phyloP scores from a whole-genome alignment of 202 grass and related monocot genomes.

The Elaeis oleifera region DNA sequence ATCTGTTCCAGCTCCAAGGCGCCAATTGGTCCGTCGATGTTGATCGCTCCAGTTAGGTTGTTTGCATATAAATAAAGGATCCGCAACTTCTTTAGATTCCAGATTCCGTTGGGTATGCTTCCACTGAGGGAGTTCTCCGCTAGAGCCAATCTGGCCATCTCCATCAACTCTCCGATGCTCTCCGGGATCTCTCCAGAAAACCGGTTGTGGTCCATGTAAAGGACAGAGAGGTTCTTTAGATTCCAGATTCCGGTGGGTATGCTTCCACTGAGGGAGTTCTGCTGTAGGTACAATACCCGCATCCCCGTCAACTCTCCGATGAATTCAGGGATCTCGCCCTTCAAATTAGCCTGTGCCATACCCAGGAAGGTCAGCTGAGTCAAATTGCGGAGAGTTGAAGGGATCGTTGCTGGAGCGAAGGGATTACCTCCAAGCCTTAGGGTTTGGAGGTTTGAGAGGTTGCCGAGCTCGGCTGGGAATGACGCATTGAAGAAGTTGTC shows the following conservation, averaged over 20 bases:
- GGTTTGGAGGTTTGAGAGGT: too few relatives aligned
- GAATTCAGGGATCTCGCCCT: slow-evolving; percentile 32
- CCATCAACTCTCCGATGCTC: not conserved
- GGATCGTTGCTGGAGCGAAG: too few relatives aligned
- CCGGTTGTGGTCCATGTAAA: slow-evolving; percentile 26
- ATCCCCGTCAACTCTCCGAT: slow-evolving; percentile 14
- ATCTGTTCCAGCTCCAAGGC: slow-evolving; percentile 15
- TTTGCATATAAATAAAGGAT: not conserved
- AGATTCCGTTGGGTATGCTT: slow-evolving; percentile 37
- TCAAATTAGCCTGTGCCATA: not conserved
- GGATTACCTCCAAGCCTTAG: too few relatives aligned
- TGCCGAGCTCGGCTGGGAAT: too few relatives aligned
- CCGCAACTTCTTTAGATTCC: slow-evolving; percentile 39
- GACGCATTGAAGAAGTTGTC: too few relatives aligned
- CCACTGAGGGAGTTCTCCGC: slow-evolving; percentile 14
- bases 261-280: slow-evolving; percentile 22
- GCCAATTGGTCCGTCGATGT: slow-evolving; percentile 1
- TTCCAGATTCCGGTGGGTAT: slow-evolving; percentile 49
- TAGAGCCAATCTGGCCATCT: slow-evolving; percentile 30
- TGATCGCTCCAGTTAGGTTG: slow-evolving; percentile 29
- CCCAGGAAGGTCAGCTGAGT: slow-evolving; percentile 12
- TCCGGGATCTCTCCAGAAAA: slow-evolving; percentile 26
- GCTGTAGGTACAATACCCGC: too few relatives aligned
- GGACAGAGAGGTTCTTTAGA: slow-evolving; percentile 13
- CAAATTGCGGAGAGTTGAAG: slow-evolving; percentile 7